Evolutionary conservation across 805 yeast genomes (phyloP).

Genomic region (Ogataea trehalophila): DNA sequence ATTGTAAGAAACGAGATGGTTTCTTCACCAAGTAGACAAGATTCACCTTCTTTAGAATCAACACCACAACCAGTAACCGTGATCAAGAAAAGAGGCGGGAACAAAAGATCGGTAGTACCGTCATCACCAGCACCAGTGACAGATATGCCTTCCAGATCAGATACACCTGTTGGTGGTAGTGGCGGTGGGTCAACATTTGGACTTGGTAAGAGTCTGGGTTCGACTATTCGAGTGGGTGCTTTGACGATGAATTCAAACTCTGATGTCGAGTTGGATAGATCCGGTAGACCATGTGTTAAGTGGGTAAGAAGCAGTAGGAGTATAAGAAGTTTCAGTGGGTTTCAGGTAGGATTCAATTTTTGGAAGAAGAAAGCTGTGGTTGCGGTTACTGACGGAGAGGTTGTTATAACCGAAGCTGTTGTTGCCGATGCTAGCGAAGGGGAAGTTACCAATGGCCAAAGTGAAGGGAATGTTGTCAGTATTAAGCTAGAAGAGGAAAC

Average conservation of each 20-base stretch:
- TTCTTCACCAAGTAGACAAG: slow-evolving; percentile 6
- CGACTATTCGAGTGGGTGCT: slow-evolving; percentile 16
- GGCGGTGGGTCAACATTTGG: background rate
- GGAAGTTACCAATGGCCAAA: background rate
- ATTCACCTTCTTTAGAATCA: slow-evolving; percentile 4
- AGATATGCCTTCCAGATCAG: slow-evolving; percentile 18
- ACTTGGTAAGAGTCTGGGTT: background rate
- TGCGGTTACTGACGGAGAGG: slow-evolving; percentile 1
- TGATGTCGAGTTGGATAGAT: slow-evolving; percentile 23
- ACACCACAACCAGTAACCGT: background rate
- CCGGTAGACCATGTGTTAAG: slow-evolving; percentile 14
- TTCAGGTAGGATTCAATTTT: slow-evolving; percentile 15
- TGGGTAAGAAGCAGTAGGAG: slow-evolving; percentile 15
- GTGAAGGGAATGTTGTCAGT: too few species aligned
- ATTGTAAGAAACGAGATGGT: background rate
- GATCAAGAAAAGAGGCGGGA: slow-evolving; percentile 1
- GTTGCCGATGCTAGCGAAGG: background rate
- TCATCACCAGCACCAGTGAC: slow-evolving; percentile 14
- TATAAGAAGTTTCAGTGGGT: slow-evolving; percentile 27
- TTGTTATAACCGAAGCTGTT: background rate
- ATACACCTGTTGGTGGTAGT: slow-evolving; percentile 4
- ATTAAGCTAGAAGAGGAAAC: too few species aligned
- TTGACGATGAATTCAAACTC: slow-evolving; percentile 24
- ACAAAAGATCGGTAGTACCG: slow-evolving; percentile 1
- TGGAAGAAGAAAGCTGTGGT: slow-evolving; percentile 16